Evolutionary conservation across 2,329 filamentous ascomycete genomes (phyloP).

Genomic region (Sporothrix protearum): DNA sequence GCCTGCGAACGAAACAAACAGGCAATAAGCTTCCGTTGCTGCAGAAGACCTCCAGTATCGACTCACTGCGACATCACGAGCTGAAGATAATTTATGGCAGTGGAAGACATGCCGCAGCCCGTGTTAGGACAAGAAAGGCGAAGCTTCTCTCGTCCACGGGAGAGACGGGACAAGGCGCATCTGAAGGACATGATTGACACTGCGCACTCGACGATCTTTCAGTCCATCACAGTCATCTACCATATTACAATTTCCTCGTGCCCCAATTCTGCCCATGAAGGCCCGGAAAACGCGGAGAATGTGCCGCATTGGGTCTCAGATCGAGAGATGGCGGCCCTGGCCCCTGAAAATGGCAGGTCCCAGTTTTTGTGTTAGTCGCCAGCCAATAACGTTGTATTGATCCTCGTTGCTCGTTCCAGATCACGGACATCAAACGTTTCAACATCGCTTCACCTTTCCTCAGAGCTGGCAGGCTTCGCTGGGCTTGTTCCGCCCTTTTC

Average conservation of each 20-base stretch:
- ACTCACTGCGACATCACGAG: background rate
- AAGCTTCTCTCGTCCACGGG: background rate
- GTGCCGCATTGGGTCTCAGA: slow-evolving; percentile 12
- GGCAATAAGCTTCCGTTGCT: background rate
- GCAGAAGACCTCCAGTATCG: background rate
- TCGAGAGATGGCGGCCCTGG: background rate
- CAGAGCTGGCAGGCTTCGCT: background rate
- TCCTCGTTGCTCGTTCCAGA: slow-evolving; percentile 14
- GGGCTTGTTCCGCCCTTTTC: background rate
- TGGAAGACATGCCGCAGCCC: background rate
- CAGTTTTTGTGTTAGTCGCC: background rate
- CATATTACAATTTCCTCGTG: background rate
- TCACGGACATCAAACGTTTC: slow-evolving; percentile 25
- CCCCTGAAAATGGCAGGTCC: background rate
- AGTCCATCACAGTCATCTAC: background rate
- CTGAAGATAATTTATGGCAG: background rate
- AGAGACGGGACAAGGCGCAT: background rate
- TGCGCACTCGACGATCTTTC: background rate
- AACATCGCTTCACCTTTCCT: slow-evolving; percentile 22
- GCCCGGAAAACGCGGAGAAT: background rate
- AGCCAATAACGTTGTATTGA: background rate
- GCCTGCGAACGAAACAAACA: background rate
- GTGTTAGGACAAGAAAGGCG: background rate
- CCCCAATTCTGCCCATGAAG: background rate
- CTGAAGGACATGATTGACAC: background rate